Base-by-base conservation (phyloP, 495 filamentous ascomycete species). In the Margaritispora aquatica region DNA sequence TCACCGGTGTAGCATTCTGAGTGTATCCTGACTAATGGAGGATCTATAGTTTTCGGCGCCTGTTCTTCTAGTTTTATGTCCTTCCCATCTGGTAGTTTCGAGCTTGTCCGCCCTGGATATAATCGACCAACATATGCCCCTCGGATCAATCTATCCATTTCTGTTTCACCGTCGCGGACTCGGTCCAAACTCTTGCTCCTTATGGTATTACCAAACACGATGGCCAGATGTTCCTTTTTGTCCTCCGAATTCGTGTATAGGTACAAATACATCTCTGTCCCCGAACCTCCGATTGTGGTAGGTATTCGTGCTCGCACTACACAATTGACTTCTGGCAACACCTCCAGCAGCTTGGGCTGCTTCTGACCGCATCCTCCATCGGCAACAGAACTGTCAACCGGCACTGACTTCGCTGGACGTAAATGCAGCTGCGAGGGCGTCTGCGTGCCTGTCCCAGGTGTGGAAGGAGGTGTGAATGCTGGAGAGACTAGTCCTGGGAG, bases 1-100 rank as follows among this genome's bases (percentile, higher is more conserved):
- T 99, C 94, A 15, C 94, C 94, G 0, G 94, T 99, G 71, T 99
- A 99, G 76, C 94, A 99, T 70, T 99, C 94, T 8, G 89, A 94
- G 71, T 99, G 94, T 71, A 99, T 97, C 55, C 94, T 81, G 17
- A 97, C 92, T 36, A 97, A 76, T 0, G 95, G 92, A 1, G 71
- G 55, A 2, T 71, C 69, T 56, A 58, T 57, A 26, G 26, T 57
- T 36, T 21, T 10, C 2, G 38, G 38, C 19, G 38, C 38, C 19
- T 7, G 8, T 29, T 41, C 46, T 29, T 51, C 19, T 19, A 20
- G 15, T n/a, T 53, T 31, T 48, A 2, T 50, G 27, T 44, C 38
- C 4, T 44, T 44, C 47, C 54, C 1, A 21, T 61, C 22, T 38
- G 55, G 51, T n/a, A 53, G 5, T 69, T 82, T 77, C 74, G 83